These are phyloP conservation scores for Arxiozyma telluris DNA, from an alignment of 1,139 yeast species.

Conservation along the genomic window DNA sequence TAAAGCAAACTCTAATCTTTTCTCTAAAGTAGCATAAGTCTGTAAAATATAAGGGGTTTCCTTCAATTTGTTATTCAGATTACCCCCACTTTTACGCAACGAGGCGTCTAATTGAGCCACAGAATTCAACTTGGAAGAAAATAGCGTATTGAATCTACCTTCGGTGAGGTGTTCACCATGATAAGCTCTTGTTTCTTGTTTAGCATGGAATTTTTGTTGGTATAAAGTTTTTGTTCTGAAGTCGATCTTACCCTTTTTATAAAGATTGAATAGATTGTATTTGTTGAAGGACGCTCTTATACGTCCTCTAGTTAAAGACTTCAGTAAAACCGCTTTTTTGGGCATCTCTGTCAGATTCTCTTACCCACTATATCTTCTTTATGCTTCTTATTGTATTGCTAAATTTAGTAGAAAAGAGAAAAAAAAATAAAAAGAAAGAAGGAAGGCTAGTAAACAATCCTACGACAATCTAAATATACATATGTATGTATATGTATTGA, in stretches of 20 bases:
- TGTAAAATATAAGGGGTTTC: slow-evolving; percentile 81
- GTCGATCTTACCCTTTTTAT: slow-evolving; percentile 51
- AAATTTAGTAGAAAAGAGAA: too few relatives aligned
- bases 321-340: slow-evolving; percentile 48
- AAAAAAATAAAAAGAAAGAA: too few relatives aligned
- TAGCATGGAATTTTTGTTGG: slow-evolving; percentile 89
- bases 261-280: slow-evolving; percentile 78
- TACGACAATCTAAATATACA: background rate
- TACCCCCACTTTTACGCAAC: slow-evolving; percentile 42
- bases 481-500: background rate
- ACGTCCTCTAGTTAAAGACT: slow-evolving; percentile 59
- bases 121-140: slow-evolving; percentile 67
- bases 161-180: slow-evolving; percentile 94
- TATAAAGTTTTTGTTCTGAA: slow-evolving; percentile 54
- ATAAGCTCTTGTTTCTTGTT: slow-evolving; percentile 86
- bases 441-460: too few relatives aligned
- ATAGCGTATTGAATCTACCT: slow-evolving; percentile 63
- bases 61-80: slow-evolving; percentile 28
- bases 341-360: slow-evolving; percentile 39
- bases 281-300: slow-evolving; percentile 91
- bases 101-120: slow-evolving; percentile 81
- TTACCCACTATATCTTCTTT: background rate
- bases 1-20: slow-evolving; percentile 79
- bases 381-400: background rate
- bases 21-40: slow-evolving; percentile 80